Base-by-base conservation (phyloP, 306 rosid species). In the Prunus kanzakura region DNA sequence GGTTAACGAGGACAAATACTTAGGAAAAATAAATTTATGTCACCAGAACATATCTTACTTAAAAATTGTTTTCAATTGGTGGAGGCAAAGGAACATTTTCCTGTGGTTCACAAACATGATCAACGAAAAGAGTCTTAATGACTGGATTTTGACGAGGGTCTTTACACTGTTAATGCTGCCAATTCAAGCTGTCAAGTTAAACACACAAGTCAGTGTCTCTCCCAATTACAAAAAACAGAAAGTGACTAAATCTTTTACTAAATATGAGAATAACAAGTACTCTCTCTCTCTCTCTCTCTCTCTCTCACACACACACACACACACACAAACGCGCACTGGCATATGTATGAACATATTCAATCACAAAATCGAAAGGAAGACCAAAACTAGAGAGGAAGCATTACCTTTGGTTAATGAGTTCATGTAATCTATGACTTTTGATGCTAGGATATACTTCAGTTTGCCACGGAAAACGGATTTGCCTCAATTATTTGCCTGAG, bases 121-220 rank as follows among this genome's bases (percentile, higher is more conserved):
- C 29, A 27, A 27, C 29, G 29, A 27, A 27, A 27, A 27, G 29
- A 27, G 29, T 91, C 84, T 89, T 87, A 73, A 91, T 89, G 80
- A 87, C 94, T 43, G 97, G 95, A 89, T 88, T 89, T 61, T 89
- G 85, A 76, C 91, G 82, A 11, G 97, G 93, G 49, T 87, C 82
- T 81, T 87, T 83, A 79, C 93, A 90, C 27, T 84, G 91, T 75
- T 85, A 91, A 71, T 92, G 97, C 86, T 92, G 97, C 97, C 97
- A 92, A 84, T 90, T 92, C 85, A 92, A 82, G 91, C 96, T 89
- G 90, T 60, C 78, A 87, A 84, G 84, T 83, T 55, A 58, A 27
- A 60, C 52, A 54, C 57, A 25, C 52, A 32, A 81, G 58, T 67
- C 77, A 84, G 64, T 58, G 10, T 51, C 61, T 70, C 22, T 64